Conservation (phyloP, 192 early-diverging fungal species). For the Funneliformis mosseae region DNA sequence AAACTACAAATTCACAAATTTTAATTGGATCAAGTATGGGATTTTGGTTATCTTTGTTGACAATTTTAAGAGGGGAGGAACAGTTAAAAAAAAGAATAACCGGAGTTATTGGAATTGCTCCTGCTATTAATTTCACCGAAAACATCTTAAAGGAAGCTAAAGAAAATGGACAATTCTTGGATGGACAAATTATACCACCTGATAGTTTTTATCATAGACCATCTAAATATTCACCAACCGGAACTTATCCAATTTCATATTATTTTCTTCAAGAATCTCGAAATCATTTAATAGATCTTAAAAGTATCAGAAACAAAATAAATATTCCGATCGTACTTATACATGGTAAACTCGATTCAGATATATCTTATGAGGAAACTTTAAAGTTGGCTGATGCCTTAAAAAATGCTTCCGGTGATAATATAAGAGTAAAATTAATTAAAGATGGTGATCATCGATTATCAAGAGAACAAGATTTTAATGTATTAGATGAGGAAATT, state of each 20-base stretch:
- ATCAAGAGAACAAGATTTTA: constrained; percentile 20
- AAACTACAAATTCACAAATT: background rate
- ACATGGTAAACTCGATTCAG: constrained; percentile 1
- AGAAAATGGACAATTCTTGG: background rate
- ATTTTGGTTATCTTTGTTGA: constrained; percentile 18
- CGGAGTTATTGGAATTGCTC: constrained; percentile 2
- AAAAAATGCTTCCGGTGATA: background rate
- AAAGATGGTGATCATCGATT: background rate
- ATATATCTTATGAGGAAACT: constrained; percentile 4
- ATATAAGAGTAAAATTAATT: background rate
- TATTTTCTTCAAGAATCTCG: constrained; percentile 21
- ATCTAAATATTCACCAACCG: constrained; percentile 13
- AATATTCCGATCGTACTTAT: background rate
- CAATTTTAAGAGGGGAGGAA: background rate
- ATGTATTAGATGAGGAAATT: constrained; percentile 1
- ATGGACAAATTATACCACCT: background rate
- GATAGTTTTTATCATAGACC: constrained; percentile 3
- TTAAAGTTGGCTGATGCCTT: background rate
- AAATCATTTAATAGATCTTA: background rate
- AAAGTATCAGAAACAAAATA: background rate
- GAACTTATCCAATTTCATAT: constrained; percentile 11
- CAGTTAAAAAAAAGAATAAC: background rate
- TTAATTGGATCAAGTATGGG: constrained; percentile 21
- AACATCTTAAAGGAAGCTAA: background rate
- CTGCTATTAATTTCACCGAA: constrained; percentile 12